These are phyloP conservation scores for Psilocybe tampanensis DNA, from an alignment of 768 basidiomycete species.

Conservation along the genomic window DNA sequence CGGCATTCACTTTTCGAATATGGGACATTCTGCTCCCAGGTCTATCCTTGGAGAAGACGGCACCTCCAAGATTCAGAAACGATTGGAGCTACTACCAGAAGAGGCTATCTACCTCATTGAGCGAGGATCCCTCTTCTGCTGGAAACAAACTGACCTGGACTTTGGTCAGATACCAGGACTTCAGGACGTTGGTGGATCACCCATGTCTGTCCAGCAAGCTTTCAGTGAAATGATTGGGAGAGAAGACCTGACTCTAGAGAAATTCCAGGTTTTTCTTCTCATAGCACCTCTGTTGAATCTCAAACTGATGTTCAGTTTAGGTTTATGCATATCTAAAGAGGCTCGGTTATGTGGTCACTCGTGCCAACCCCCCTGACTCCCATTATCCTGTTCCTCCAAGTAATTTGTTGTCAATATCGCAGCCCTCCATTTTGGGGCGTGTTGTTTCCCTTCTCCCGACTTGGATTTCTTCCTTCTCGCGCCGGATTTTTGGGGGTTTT, in stretches of 20 bases:
- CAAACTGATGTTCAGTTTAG: constrained; percentile 40
- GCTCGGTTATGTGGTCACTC: constrained; percentile 85
- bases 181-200: constrained; percentile 55
- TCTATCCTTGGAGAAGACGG: constrained; percentile 32
- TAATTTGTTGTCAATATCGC: constrained; percentile 13
- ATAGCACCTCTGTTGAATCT: not conserved
- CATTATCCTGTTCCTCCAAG: constrained; percentile 54
- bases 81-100: constrained; percentile 89
- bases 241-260: constrained; percentile 78
- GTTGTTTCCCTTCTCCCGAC: constrained; percentile 35
- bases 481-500: constrained; percentile 35
- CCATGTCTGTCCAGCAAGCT: constrained; percentile 92
- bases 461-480: constrained; percentile 32
- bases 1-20: constrained; percentile 80
- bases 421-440: constrained; percentile 33
- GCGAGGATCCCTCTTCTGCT: constrained; percentile 85
- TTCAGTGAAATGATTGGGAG: constrained; percentile 84
- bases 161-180: constrained; percentile 32
- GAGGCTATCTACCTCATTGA: constrained; percentile 95
- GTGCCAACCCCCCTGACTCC: constrained; percentile 62
- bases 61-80: constrained; percentile 54
- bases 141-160: constrained; percentile 50
- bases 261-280: constrained; percentile 72
- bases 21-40: constrained; percentile 80
- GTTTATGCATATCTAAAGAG: constrained; percentile 92